Base-by-base conservation (phyloP, 2,329 filamentous ascomycete genomes). In the Aspergillus novoparasiticus region DNA sequence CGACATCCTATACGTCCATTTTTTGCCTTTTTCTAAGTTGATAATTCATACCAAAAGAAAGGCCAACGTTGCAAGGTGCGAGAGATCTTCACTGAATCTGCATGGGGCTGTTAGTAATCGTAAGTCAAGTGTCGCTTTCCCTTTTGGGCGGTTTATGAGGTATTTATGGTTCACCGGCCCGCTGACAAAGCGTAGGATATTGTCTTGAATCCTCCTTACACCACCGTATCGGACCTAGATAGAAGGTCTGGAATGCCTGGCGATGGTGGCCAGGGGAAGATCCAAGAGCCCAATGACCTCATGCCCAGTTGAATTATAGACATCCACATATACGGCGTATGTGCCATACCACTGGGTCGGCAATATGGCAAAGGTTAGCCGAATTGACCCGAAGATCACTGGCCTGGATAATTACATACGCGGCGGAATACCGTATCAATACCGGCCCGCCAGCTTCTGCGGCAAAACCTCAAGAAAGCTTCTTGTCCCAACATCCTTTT, bases 401-500 rank as follows among this genome's bases (percentile, higher is more conserved):
- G 63, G 58, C 57, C 55, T 43, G 67, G 61, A 61, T 64, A 63
- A 66, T 68, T 67, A 66, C 60, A 65, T 68, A 66, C 60, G 64
- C 65, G 57, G 58, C 32, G 64, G 21, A 45, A 57, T 66, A 71
- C 68, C 56, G 69, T 71, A 68, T 62, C 55, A 51, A 65, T 65
- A 68, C 65, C 69, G 68, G 65, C 51, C 65, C 65, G 66, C 57
- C 68, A 68, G 66, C 66, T 68, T 69, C 65, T 66, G 68, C 64
- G 63, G 65, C 61, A 64, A 63, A 68, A 67, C 61, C 67, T 67
- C 63, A 57, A 53, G 59, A 65, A 69, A 69, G 67, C 67, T 69
- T 64, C 60, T 50, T 51, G 60, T 65, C 68, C 66, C 69, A 71
- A 70, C 68, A 69, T 68, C 69, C 63, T 66, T 69, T 67, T 70